phyloP scores from a whole-genome alignment of 345 rosid genomes.

The Arabis alpina region DNA sequence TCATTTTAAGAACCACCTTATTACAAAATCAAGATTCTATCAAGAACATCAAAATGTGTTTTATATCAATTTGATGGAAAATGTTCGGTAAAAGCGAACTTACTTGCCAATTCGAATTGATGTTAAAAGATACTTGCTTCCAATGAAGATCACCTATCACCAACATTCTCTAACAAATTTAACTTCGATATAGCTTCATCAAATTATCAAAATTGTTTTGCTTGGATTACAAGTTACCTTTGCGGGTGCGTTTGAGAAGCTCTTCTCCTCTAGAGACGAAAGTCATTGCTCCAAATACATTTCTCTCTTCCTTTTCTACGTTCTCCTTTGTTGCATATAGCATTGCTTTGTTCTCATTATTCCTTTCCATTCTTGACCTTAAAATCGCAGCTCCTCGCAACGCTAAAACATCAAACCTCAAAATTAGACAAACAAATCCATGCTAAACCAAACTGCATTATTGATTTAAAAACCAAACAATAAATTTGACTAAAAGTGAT shows the following conservation, averaged over 20 bases:
- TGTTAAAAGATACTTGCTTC: slow-evolving; percentile 86
- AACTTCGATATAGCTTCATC: not conserved
- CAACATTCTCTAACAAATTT: not conserved
- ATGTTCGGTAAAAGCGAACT: not conserved
- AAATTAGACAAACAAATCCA: not conserved
- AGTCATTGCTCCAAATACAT: slow-evolving; percentile 59
- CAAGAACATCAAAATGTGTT: not conserved
- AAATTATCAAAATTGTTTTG: not conserved
- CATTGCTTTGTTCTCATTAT: slow-evolving; percentile 48
- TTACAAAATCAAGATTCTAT: slow-evolving; percentile 6
- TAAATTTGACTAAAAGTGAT: no score
- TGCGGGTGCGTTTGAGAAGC: slow-evolving; percentile 89
- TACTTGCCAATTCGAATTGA: slow-evolving; percentile 86
- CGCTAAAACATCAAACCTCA: slow-evolving; percentile 65
- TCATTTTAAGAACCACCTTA: slow-evolving; percentile 84
- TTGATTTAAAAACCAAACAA: no score
- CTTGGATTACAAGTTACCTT: slow-evolving; percentile 59
- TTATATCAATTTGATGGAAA: not conserved
- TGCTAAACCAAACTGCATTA: slow-evolving; percentile 13
- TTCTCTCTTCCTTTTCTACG: slow-evolving; percentile 54
- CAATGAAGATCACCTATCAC: slow-evolving; percentile 84
- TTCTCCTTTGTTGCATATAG: slow-evolving; percentile 54
- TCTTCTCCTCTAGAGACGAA: slow-evolving; percentile 82
- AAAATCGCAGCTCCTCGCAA: slow-evolving; percentile 78
- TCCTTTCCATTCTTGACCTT: slow-evolving; percentile 75